Evolutionary conservation across 108 stramenopile species (phyloP).

Genomic region (Cyclotella baltica): DNA sequence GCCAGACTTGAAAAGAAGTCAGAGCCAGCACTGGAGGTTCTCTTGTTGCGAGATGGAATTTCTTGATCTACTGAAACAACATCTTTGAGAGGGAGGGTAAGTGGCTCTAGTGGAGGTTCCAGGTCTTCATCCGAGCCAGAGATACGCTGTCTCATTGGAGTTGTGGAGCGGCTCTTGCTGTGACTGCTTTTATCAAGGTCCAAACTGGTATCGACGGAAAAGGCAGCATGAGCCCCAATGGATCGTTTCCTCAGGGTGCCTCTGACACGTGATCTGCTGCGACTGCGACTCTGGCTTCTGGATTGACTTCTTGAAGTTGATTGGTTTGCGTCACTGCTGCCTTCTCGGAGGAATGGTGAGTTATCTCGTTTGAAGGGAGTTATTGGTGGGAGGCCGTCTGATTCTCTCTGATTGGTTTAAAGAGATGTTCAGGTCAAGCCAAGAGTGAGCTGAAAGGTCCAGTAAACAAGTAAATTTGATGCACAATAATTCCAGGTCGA

Average conservation of each 20-base stretch:
- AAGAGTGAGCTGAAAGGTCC: too few species aligned
- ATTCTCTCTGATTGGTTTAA: conserved; percentile 6
- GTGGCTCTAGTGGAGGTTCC: not conserved
- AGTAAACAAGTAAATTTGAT: not conserved
- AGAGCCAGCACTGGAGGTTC: conserved; percentile 2
- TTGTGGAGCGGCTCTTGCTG: not conserved
- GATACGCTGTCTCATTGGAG: not conserved
- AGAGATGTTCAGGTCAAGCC: not conserved
- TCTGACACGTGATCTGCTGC: not conserved
- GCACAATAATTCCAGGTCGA: too few species aligned
- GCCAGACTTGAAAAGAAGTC: conserved; percentile 11
- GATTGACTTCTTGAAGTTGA: not conserved
- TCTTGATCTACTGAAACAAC: conserved; percentile 25
- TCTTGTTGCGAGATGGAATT: not conserved
- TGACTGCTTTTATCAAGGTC: not conserved
- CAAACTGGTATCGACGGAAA: not conserved
- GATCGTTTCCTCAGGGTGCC: conserved; percentile 4
- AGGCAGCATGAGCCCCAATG: conserved; percentile 6
- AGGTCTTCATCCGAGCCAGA: not conserved
- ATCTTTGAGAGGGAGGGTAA: conserved; percentile 11
- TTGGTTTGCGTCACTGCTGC: not conserved
- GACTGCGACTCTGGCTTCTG: conserved; percentile 12
- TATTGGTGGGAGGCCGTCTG: not conserved
- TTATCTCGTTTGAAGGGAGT: conserved; percentile 1
- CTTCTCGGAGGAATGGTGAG: not conserved